phyloP scores from a whole-genome alignment of 768 basidiomycete genomes.

The Scleroderma bovista region DNA sequence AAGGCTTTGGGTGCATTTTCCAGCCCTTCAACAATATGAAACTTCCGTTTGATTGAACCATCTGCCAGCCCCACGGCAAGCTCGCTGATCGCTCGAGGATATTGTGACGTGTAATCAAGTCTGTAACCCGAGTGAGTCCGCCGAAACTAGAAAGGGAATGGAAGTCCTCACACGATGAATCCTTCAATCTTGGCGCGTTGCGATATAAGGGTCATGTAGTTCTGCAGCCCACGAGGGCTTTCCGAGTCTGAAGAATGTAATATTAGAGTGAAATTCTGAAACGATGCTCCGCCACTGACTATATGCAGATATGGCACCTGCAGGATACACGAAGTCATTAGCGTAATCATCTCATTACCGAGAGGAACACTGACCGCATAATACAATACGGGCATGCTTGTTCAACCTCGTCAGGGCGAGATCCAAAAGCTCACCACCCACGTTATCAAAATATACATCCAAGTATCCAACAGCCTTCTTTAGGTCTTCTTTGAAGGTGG shows the following conservation, averaged over 20 bases:
- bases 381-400: constrained; percentile 65
- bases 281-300: constrained; percentile 38
- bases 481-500: constrained; percentile 66
- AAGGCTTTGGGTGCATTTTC: constrained; percentile 69
- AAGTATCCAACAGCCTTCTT: constrained; percentile 64
- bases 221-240: constrained; percentile 60
- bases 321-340: not conserved
- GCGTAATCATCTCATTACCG: not conserved
- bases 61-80: constrained; percentile 52
- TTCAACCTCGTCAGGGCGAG: constrained; percentile 71
- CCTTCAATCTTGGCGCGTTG: constrained; percentile 80
- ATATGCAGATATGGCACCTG: constrained; percentile 83
- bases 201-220: constrained; percentile 64
- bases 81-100: constrained; percentile 50
- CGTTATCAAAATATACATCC: constrained; percentile 86
- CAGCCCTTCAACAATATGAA: constrained; percentile 73
- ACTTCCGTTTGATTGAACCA: constrained; percentile 74
- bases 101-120: constrained; percentile 67
- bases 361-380: constrained; percentile 61
- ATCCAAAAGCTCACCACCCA: constrained; percentile 78
- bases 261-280: not conserved
- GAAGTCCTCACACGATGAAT: constrained; percentile 64
- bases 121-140: constrained; percentile 32
- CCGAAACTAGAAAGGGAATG: not conserved
- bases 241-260: constrained; percentile 39